Percentiles rank a stretch among this genome's conserved stretches.
Conservation (phyloP, 352 stramenopile species). For the Globisporangium abappressorium region DNA sequence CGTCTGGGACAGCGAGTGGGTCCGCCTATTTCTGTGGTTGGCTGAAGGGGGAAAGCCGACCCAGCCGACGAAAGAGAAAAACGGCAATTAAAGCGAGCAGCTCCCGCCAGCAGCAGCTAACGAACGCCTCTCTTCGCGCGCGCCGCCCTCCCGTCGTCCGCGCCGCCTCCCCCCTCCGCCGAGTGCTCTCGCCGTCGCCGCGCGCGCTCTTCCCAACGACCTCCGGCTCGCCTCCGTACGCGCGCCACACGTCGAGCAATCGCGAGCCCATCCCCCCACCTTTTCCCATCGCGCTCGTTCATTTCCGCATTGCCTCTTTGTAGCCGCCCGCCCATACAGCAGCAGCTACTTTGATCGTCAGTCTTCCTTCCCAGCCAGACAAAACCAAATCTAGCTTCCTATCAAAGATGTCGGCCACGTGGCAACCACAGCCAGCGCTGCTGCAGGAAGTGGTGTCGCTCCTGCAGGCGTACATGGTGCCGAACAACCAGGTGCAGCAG, state of each 20-base stretch:
- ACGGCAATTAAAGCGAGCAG: conserved; percentile 9
- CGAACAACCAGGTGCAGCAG: conserved; percentile 84
- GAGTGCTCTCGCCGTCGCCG: background rate
- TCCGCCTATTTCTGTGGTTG: conserved; percentile 16
- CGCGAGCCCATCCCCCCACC: background rate
- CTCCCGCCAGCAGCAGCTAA: background rate
- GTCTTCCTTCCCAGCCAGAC: background rate
- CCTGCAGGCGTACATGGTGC: conserved; percentile 76
- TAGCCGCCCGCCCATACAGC: background rate
- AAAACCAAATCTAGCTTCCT: background rate
- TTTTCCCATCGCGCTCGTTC: background rate
- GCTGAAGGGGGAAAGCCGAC: conserved; percentile 11
- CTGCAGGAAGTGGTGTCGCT: conserved; percentile 77
- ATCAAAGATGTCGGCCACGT: conserved; percentile 41
- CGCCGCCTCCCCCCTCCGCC: background rate
- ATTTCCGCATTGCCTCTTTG: background rate
- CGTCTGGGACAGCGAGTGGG: conserved; percentile 2
- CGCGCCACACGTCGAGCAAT: background rate
- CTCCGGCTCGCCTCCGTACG: conserved; percentile 1
- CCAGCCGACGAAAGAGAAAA: conserved; percentile 8
- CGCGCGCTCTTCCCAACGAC: background rate
- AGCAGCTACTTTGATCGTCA: background rate
- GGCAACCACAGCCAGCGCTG: conserved; percentile 73
- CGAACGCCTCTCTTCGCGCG: conserved; percentile 5
- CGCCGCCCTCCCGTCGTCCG: background rate